phyloP scores from a whole-genome alignment of 148 eudicot genomes.

The Cornus controversa region DNA sequence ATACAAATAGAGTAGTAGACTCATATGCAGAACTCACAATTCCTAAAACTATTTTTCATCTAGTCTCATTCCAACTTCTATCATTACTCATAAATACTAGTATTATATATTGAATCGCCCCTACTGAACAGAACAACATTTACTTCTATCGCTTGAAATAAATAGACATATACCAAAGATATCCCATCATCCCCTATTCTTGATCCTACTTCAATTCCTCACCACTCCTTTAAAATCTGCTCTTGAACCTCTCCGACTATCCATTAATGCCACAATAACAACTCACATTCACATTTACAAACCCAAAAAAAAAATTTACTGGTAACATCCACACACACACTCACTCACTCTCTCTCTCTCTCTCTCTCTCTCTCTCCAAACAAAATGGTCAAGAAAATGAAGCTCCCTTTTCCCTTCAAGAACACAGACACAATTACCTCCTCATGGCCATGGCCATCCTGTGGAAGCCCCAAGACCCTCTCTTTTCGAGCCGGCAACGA shows the following conservation, averaged over 20 bases:
- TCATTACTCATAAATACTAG: too few relatives aligned
- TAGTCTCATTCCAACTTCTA: too few relatives aligned
- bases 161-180: too few relatives aligned
- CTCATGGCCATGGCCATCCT: constrained; percentile 61
- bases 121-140: neutral
- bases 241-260: neutral
- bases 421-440: constrained; percentile 29
- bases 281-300: neutral
- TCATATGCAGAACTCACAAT: too few relatives aligned
- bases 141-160: neutral
- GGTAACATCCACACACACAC: too few relatives aligned
- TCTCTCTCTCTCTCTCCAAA: too few relatives aligned
- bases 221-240: constrained; percentile 1
- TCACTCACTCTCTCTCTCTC: too few relatives aligned
- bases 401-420: constrained; percentile 58
- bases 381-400: constrained; percentile 57
- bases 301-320: too few relatives aligned
- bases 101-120: neutral
- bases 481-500: constrained; percentile 55
- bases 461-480: constrained; percentile 56
- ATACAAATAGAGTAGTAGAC: too few relatives aligned
- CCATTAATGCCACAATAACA: constrained; percentile 3
- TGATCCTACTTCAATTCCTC: neutral
- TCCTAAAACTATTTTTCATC: too few relatives aligned
- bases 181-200: neutral